Conservation (phyloP, 2,329 filamentous ascomycete genomes). For the Sclerotinia minor region DNA sequence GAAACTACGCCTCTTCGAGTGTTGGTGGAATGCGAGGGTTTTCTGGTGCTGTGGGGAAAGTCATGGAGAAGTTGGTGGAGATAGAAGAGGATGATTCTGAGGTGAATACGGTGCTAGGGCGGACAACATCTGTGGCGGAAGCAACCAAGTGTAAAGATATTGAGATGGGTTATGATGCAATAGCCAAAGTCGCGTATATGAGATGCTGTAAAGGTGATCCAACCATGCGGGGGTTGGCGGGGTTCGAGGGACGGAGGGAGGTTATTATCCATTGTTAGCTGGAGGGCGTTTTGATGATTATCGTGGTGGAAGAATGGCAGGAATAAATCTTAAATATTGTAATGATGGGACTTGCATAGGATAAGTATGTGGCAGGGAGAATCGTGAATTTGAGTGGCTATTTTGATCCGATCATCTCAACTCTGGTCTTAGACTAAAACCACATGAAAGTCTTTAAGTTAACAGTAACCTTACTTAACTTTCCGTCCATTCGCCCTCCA, state of each 20-base stretch:
- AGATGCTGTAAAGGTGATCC: neutral
- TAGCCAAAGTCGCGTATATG: neutral
- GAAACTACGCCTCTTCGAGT: neutral
- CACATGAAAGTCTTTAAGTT: too few species aligned
- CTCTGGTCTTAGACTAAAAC: too few species aligned
- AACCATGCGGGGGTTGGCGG: neutral
- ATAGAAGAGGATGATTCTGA: slow-evolving; percentile 10
- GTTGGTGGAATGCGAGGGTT: neutral
- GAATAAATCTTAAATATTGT: neutral
- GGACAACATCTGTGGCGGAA: neutral
- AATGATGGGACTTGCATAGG: neutral
- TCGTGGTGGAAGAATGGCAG: too few species aligned
- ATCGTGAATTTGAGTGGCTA: neutral
- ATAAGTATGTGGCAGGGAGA: neutral
- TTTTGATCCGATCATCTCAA: too few species aligned
- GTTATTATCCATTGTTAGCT: slow-evolving; percentile 4
- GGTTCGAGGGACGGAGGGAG: neutral
- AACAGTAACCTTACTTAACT: too few species aligned
- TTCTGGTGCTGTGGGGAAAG: slow-evolving; percentile 2
- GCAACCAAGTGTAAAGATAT: slow-evolving; percentile 3
- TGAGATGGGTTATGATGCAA: slow-evolving; percentile 13
- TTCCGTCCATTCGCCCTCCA: too few species aligned
- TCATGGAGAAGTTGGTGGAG: slow-evolving; percentile 17
- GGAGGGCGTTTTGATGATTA: neutral
- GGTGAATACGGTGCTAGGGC: neutral